Percentiles rank a stretch among this genome's conserved stretches.
These are phyloP conservation scores for Coelastrella sp. DNA, from an alignment of 139 green algal species.

Conservation along the genomic window DNA sequence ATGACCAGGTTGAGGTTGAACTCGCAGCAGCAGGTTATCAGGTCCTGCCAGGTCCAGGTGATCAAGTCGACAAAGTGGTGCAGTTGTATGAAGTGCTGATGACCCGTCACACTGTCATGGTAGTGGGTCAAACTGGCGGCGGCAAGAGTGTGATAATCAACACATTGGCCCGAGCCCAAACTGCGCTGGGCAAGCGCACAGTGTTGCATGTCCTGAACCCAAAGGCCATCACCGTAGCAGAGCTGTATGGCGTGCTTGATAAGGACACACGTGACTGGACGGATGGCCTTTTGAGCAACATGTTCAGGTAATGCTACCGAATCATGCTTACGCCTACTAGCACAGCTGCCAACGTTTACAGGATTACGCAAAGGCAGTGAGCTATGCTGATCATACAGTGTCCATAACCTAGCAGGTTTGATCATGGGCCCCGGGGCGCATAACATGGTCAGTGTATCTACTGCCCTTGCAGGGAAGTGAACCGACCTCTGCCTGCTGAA, in stretches of 20 bases:
- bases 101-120: slow-evolving; percentile 91
- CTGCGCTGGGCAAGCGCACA: slow-evolving; percentile 17
- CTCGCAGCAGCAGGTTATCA: slow-evolving; percentile 79
- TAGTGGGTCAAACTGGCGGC: slow-evolving; percentile 89
- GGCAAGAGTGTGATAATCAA: slow-evolving; percentile 92
- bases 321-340: no score
- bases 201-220: slow-evolving; percentile 88
- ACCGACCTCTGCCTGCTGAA: slow-evolving; percentile 70
- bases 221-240: slow-evolving; percentile 88
- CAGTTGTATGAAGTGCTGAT: slow-evolving; percentile 85
- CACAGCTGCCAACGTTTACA: no score
- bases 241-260: slow-evolving; percentile 92
- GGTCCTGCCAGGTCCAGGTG: slow-evolving; percentile 49
- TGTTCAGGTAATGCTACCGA: slow-evolving; percentile 63
- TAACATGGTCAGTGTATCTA: background rate
- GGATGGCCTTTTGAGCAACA: slow-evolving; percentile 86
- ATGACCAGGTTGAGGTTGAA: slow-evolving; percentile 87
- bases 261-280: slow-evolving; percentile 87
- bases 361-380: background rate
- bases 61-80: slow-evolving; percentile 90
- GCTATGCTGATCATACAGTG: background rate
- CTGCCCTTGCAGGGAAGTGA: slow-evolving; percentile 29
- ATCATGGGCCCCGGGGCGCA: no score
- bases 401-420: no score
- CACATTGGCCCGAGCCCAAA: slow-evolving; percentile 72